Conservation (phyloP, 192 early-diverging fungal genomes). For the Martensiomyces pterosporus region DNA sequence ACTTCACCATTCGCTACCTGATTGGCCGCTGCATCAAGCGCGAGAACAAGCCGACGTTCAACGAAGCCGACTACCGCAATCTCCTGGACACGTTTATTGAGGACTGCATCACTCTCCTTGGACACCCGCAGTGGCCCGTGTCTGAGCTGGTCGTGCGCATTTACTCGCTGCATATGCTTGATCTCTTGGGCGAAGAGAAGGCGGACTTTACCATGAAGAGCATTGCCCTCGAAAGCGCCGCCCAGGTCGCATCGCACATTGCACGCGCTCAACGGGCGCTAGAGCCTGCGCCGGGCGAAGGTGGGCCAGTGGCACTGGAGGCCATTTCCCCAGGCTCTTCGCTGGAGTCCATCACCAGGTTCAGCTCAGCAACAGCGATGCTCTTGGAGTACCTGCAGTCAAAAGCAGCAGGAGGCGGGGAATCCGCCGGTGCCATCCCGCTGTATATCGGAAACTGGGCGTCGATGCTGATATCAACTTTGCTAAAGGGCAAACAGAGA, state of each 20-base stretch:
- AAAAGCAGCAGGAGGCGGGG: conserved; percentile 18
- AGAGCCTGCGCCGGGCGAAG: not conserved
- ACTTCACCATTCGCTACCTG: conserved; percentile 60
- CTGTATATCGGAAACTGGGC: conserved; percentile 41
- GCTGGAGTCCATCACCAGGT: conserved; percentile 18
- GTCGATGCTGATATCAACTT: conserved; percentile 22
- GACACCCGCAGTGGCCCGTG: conserved; percentile 87
- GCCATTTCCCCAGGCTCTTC: conserved; percentile 13
- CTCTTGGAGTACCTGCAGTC: conserved; percentile 36
- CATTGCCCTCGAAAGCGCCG: conserved; percentile 63
- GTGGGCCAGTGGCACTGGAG: conserved; percentile 1
- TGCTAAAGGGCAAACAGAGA: conserved; percentile 21
- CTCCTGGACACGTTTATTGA: conserved; percentile 69
- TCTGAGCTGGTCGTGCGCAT: conserved; percentile 69
- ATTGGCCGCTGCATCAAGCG: conserved; percentile 52
- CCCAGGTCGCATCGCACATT: conserved; percentile 59
- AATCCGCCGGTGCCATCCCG: conserved; percentile 30
- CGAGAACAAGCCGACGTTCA: conserved; percentile 41
- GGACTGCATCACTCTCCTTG: conserved; percentile 67
- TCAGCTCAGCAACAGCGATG: conserved; percentile 9
- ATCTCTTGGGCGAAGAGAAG: conserved; percentile 59
- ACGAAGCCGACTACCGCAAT: conserved; percentile 68
- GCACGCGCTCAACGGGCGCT: conserved; percentile 7
- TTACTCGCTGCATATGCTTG: conserved; percentile 67
- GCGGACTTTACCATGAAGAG: conserved; percentile 52